Conservation (phyloP, 1,139 yeast genomes). For the Pneumocystis oryctolagi region DNA sequence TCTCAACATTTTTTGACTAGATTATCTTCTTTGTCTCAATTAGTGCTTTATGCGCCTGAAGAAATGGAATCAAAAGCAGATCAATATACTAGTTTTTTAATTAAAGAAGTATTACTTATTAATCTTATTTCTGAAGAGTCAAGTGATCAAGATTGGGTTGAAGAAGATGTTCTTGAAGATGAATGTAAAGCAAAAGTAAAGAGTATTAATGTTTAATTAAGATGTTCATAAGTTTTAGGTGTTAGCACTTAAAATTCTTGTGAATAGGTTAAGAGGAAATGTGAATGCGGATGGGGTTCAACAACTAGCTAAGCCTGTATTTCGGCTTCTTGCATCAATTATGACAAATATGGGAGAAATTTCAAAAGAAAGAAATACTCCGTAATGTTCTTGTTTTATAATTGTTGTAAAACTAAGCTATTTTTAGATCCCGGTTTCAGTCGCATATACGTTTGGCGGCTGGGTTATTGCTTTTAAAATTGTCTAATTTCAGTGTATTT, state of each 20-base stretch:
- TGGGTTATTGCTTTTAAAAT: conserved; percentile 48
- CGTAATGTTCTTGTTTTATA: conserved; percentile 21
- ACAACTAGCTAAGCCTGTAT: conserved; percentile 42
- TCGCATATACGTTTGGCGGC: conserved; percentile 53
- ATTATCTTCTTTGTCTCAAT: conserved; percentile 46
- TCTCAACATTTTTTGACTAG: conserved; percentile 37
- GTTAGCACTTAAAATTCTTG: conserved; percentile 43
- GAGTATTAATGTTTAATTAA: neutral
- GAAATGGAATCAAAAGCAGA: conserved; percentile 40
- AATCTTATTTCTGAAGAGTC: conserved; percentile 26
- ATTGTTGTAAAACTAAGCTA: neutral
- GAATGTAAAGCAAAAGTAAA: conserved; percentile 26
- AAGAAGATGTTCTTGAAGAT: conserved; percentile 31
- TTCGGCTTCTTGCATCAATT: conserved; percentile 51
- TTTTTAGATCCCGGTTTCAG: conserved; percentile 30
- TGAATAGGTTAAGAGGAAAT: conserved; percentile 45
- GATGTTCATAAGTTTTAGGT: conserved; percentile 29
- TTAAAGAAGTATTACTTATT: conserved; percentile 44
- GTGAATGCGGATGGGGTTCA: conserved; percentile 27
- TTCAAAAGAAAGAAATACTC: conserved; percentile 44
- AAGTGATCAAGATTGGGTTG: conserved; percentile 32
- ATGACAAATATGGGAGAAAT: conserved; percentile 77
- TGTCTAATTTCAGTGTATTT: conserved; percentile 43
- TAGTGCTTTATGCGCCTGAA: conserved; percentile 39
- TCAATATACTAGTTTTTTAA: conserved; percentile 45